Conservation (phyloP, 2,329 filamentous ascomycete genomes). For the Scytalidium sp. region DNA sequence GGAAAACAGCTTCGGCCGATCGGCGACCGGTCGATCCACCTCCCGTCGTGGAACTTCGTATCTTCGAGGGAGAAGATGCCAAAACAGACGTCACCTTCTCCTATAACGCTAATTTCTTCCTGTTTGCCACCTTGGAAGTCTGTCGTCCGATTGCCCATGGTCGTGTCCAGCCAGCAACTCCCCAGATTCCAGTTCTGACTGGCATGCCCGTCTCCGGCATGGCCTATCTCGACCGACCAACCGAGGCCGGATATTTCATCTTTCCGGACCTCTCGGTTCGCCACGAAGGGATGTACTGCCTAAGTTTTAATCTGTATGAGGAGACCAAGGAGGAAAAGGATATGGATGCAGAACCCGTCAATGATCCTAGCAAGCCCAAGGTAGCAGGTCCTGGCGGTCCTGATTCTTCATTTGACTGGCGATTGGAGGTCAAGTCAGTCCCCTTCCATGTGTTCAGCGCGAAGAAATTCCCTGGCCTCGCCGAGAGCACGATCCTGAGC, state of each 20-base stretch:
- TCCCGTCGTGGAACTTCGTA: conserved; percentile 86
- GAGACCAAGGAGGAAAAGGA: conserved; percentile 85
- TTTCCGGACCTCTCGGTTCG: conserved; percentile 96
- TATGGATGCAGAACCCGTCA: conserved; percentile 52
- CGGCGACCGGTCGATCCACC: conserved; percentile 91
- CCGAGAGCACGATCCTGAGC: conserved; percentile 84
- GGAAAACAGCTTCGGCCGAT: conserved; percentile 68
- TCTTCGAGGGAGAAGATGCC: conserved; percentile 66
- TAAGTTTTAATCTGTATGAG: conserved; percentile 92
- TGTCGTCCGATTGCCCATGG: conserved; percentile 80
- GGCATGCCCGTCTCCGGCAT: conserved; percentile 94
- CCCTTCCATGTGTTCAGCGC: conserved; percentile 91
- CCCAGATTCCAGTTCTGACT: conserved; percentile 79
- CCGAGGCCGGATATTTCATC: conserved; percentile 84
- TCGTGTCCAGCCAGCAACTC: conserved; percentile 66
- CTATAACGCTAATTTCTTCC: conserved; percentile 97
- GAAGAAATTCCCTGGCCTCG: conserved; percentile 96
- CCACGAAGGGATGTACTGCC: conserved; percentile 88
- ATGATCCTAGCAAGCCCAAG: conserved; percentile 26
- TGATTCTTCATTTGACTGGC: conserved; percentile 66
- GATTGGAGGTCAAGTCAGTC: conserved; percentile 84
- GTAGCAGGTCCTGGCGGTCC: conserved; percentile 34
- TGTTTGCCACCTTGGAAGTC: conserved; percentile 87
- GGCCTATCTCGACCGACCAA: conserved; percentile 88
- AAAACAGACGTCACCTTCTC: conserved; percentile 74